Base-by-base conservation (phyloP, 768 basidiomycete genomes). In the Tulasnella sp. region DNA sequence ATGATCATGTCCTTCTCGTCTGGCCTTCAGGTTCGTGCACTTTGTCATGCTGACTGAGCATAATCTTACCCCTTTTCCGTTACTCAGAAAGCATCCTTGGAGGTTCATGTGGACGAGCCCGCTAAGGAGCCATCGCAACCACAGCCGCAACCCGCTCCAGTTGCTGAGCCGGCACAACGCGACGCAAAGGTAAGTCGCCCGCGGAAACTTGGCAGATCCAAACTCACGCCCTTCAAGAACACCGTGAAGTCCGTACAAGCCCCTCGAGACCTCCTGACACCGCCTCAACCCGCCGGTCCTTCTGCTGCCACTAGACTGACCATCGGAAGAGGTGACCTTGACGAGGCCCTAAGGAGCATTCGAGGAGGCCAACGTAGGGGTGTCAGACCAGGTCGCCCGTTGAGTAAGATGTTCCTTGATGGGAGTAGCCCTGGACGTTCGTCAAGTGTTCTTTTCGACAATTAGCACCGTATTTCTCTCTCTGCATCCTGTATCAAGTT, bases 401-500 rank as follows among this genome's bases (percentile, higher is more conserved):
- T 85, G 52, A 86, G 84, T 71, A 86, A 83, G 75, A 86, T 91
- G 27, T 87, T 89, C 64, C 63, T 85, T 49, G 86, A 89, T 62
- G 86, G 86, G 27, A 65, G 64, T 15, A 68, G 63, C 21, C 32
- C 36, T 3, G 42, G n/a, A 8, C 59, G 60, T 11, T 48, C 58
- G 2, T 34, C 54, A 14, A 60, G 46, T 36, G 34, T 29, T 14
- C 39, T 41, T 14, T 51, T 41, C 34, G 57, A 59, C 21, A 17
- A 45, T 45, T 32, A 32, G 19, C 31, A 25, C 32, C 27, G 19
- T 25, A 46, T 31, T 21, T 46, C 8, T 17, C 25, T 46, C n/a
- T 43, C 34, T 57, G 27, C 43, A 39, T 5, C 31, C 34, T 34
- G 29, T 51, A 35, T 53, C 21, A 8, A 9, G 21, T 31, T 50